These are phyloP conservation scores for Fusarium coicis DNA, from an alignment of 2,329 filamentous ascomycete species.

Conservation along the genomic window DNA sequence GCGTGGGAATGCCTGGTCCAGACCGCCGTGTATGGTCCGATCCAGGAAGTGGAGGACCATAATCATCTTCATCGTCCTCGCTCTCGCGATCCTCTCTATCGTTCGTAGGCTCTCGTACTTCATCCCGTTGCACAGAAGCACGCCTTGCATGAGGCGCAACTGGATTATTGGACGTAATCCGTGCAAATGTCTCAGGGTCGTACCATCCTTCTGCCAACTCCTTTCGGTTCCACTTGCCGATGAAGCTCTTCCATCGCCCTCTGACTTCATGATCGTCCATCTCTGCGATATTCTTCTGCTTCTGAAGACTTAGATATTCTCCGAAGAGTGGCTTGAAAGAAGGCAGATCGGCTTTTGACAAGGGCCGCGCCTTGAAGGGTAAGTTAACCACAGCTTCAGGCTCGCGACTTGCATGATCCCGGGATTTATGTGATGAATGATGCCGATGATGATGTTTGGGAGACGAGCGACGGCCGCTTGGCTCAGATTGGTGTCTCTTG, in stretches of 20 bases:
- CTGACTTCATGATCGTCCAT: constrained; percentile 80
- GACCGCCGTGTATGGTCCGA: constrained; percentile 40
- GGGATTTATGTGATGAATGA: constrained; percentile 42
- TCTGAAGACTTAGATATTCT: constrained; percentile 89
- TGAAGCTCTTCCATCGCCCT: constrained; percentile 93
- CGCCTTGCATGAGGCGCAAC: constrained; percentile 6
- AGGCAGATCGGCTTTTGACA: constrained; percentile 76
- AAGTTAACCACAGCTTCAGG: constrained; percentile 51
- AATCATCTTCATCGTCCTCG: constrained; percentile 65
- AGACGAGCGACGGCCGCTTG: constrained; percentile 25
- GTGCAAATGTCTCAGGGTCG: constrained; percentile 75
- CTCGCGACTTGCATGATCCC: constrained; percentile 26
- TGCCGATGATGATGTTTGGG: constrained; percentile 29
- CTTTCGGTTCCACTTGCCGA: constrained; percentile 89
- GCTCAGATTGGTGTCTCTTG: constrained; percentile 24
- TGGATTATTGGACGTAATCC: constrained; percentile 47
- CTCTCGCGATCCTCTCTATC: constrained; percentile 50
- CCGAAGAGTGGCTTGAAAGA: constrained; percentile 78
- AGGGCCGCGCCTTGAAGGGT: constrained; percentile 72
- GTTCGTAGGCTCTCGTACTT: constrained; percentile 58
- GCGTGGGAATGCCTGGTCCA: constrained; percentile 74
- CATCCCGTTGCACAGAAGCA: constrained; percentile 20
- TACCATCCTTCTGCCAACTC: constrained; percentile 95
- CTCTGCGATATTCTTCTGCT: constrained; percentile 74
- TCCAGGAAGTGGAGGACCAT: constrained; percentile 56